phyloP scores from a whole-genome alignment of 129 eudicot species.

The Artemisia argyi region DNA sequence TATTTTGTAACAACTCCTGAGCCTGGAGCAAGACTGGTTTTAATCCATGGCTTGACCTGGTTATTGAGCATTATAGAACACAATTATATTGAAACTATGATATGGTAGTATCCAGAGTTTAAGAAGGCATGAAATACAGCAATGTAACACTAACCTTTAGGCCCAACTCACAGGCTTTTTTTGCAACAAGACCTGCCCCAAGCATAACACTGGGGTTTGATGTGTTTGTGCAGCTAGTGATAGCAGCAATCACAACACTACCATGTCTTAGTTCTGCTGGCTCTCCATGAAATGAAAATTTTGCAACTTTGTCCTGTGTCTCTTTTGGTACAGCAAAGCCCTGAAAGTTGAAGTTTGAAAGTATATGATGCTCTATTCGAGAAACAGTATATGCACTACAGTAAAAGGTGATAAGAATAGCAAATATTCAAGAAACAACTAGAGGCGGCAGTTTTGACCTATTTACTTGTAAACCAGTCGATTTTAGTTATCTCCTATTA shows the following conservation, averaged over 20 bases:
- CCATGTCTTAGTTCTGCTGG: slow-evolving; percentile 86
- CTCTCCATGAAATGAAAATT: too few relatives aligned
- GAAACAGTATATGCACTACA: neutral
- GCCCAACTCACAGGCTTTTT: slow-evolving; percentile 92
- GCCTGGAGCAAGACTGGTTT: slow-evolving; percentile 69
- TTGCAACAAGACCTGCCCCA: slow-evolving; percentile 98
- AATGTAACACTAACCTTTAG: slow-evolving; percentile 51
- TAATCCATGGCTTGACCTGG: slow-evolving; percentile 90
- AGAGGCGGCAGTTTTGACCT: too few relatives aligned
- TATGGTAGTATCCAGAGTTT: slow-evolving; percentile 14
- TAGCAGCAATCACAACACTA: slow-evolving; percentile 96
- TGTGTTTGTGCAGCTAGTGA: slow-evolving; percentile 97
- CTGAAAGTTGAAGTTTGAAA: slow-evolving; percentile 38
- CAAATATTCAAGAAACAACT: too few relatives aligned
- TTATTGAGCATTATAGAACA: slow-evolving; percentile 11
- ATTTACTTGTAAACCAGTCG: too few relatives aligned
- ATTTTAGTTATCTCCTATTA: too few relatives aligned
- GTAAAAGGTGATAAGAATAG: neutral
- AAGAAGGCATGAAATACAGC: slow-evolving; percentile 14
- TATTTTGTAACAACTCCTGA: slow-evolving; percentile 93
- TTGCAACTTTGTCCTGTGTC: too few relatives aligned
- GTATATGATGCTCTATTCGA: slow-evolving; percentile 37
- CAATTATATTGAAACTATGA: slow-evolving; percentile 6
- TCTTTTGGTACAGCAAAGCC: slow-evolving; percentile 50
- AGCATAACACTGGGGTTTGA: slow-evolving; percentile 99